Conservation (phyloP, 225 moss, liverwort and hornwort genomes). For the Sphagnum contortum region DNA sequence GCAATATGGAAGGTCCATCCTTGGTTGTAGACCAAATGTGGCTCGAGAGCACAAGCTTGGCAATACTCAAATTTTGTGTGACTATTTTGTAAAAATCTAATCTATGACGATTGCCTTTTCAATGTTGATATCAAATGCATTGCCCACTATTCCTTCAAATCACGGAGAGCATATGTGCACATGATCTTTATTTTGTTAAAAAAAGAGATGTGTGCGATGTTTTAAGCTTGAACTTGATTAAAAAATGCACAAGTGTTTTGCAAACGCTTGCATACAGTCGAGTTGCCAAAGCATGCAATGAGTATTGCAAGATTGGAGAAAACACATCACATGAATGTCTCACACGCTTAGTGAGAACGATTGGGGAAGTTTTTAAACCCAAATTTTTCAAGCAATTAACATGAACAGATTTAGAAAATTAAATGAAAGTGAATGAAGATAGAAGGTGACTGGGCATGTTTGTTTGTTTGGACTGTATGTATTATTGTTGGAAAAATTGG, state of each 20-base stretch:
- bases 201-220: not conserved
- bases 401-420: not conserved
- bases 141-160: not conserved
- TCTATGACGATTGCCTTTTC: no score
- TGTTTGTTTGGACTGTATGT: constrained; percentile 7
- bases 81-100: no score
- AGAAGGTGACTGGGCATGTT: constrained; percentile 4
- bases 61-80: no score
- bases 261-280: not conserved
- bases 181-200: constrained; percentile 2
- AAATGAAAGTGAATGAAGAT: not conserved
- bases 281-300: constrained; percentile 1
- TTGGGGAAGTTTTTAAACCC: not conserved
- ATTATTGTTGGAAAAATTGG: constrained; percentile 8
- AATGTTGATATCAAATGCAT: not conserved
- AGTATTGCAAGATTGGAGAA: constrained; percentile 1
- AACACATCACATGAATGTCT: not conserved
- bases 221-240: not conserved
- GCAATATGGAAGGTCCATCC: no score
- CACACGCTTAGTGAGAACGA: not conserved
- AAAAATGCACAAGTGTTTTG: not conserved
- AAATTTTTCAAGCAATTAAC: constrained; percentile 1
- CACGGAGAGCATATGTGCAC: not conserved
- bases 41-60: no score
- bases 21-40: no score